Evolutionary conservation across 2,329 filamentous ascomycete species (phyloP).

Genomic region (Microsporum ferrugineum): DNA sequence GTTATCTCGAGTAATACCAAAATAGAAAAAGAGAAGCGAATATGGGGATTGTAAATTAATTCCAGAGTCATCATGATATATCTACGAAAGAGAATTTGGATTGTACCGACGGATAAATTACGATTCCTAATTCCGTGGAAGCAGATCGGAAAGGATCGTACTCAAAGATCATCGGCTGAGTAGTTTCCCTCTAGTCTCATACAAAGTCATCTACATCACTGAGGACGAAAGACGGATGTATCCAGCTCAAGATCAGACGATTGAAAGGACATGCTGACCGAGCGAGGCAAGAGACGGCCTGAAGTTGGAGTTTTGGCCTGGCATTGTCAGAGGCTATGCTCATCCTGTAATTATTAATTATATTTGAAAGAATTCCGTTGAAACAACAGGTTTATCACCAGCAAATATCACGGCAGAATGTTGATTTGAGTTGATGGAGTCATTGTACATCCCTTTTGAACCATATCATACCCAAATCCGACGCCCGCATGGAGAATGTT

Average conservation of each 20-base stretch:
- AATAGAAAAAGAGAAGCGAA: neutral
- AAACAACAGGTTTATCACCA: neutral
- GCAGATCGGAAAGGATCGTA: conserved; percentile 34
- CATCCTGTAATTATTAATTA: neutral
- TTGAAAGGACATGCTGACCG: conserved; percentile 27
- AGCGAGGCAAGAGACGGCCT: conserved; percentile 43
- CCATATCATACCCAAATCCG: conserved; percentile 2
- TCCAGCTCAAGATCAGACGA: conserved; percentile 33
- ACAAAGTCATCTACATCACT: conserved; percentile 21
- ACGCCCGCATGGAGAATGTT: conserved; percentile 13
- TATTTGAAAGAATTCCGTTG: neutral
- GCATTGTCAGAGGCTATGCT: neutral
- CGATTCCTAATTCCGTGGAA: conserved; percentile 27
- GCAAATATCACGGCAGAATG: neutral
- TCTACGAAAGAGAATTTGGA: neutral
- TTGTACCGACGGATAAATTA: conserved; percentile 39
- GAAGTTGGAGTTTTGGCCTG: neutral
- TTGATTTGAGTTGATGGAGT: neutral
- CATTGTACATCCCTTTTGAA: neutral
- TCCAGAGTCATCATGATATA: neutral
- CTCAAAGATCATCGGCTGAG: conserved; percentile 39
- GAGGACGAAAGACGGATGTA: conserved; percentile 19
- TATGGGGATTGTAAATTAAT: neutral
- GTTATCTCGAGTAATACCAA: no score
- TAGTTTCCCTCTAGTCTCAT: conserved; percentile 37